Base-by-base conservation (phyloP, 768 basidiomycete species). In the Psilocybe cyanescens region DNA sequence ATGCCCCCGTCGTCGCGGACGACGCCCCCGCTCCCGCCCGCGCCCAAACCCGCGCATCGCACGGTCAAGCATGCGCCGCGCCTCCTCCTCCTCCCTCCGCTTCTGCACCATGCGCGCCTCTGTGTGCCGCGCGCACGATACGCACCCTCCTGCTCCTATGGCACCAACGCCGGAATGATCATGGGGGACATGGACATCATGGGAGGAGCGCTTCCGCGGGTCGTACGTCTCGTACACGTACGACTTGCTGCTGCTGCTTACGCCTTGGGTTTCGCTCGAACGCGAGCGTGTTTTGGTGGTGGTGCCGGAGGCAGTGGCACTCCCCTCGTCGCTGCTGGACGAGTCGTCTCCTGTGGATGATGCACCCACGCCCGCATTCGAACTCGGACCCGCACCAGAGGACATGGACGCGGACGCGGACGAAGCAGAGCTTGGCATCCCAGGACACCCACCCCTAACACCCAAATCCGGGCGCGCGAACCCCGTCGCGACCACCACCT, bases 171-270 rank as follows among this genome's bases (percentile, higher is more conserved):
- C 35, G 41, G 53, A 31, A n/a, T 45, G 9, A 29, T 48, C 17
- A 52, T 16, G 16, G n/a, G 55, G 19, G 37, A 44, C 8, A 39
- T 39, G 35, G 4, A 54, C 39, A 55, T 81, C 74, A 66, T 87
- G 86, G 30, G 76, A 72, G 62, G 76, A 79, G 46, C 74, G 69
- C 4, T 64, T 66, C 0, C 76, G 78, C 19, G 70, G 72, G 12
- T 75, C 72, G 57, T 74, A 84, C 28, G 78, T 77, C 53, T 78
- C 75, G 55, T 88, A 87, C 8, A 68, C 65, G 14, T 68, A 74
- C 11, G 48, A 37, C 8, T 28, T 47, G 31, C 14, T 9, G 24
- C 24, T 24, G 24, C 24, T 2, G 2, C 2, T 24, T 24, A 2
- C 24, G 24, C 24, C 2, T 24, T 24, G 24, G 24, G 2, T 24